A percentile compares a stretch with the other conserved stretches of the same genome.
Evolutionary conservation across 2,329 filamentous ascomycete genomes (phyloP).

Genomic region (Diplodia scrobiculata): DNA sequence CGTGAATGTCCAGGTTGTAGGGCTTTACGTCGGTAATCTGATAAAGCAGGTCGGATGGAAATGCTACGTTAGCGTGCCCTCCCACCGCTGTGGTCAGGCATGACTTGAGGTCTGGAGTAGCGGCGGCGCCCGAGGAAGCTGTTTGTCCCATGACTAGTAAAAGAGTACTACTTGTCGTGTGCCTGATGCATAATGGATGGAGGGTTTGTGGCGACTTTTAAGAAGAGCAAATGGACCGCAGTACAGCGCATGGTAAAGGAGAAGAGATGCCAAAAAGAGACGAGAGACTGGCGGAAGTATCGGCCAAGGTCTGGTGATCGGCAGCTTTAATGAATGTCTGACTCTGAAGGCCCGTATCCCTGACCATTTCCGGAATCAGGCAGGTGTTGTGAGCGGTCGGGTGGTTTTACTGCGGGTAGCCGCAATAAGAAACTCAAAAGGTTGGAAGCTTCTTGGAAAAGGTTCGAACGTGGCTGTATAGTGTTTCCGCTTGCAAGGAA

Average conservation of each 20-base stretch:
- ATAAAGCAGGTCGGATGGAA: conserved; percentile 36
- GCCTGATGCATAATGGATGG: not conserved
- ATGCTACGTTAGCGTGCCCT: conserved; percentile 35
- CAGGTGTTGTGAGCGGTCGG: not conserved
- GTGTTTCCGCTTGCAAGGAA: not conserved
- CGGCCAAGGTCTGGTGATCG: conserved; percentile 8
- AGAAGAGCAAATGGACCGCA: not conserved
- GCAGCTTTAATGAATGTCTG: not conserved
- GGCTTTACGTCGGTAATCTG: conserved; percentile 41
- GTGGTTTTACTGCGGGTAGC: not conserved
- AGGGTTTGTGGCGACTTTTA: not conserved
- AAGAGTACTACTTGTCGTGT: not conserved
- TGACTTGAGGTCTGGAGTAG: conserved; percentile 30
- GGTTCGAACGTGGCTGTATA: not conserved
- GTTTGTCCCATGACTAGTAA: conserved; percentile 38
- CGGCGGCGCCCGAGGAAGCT: conserved; percentile 35
- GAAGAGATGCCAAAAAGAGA: not conserved
- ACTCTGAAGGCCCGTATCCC: not conserved
- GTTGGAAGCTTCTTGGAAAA: not conserved
- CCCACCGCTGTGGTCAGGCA: conserved; percentile 40
- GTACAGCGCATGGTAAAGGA: not conserved
- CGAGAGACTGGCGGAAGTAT: not conserved
- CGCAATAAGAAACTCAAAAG: not conserved
- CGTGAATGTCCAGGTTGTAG: conserved; percentile 43
- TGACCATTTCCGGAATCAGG: not conserved